These are phyloP conservation scores for Solanum tarijense DNA, from an alignment of 257 asterid genomes.

Conservation along the genomic window DNA sequence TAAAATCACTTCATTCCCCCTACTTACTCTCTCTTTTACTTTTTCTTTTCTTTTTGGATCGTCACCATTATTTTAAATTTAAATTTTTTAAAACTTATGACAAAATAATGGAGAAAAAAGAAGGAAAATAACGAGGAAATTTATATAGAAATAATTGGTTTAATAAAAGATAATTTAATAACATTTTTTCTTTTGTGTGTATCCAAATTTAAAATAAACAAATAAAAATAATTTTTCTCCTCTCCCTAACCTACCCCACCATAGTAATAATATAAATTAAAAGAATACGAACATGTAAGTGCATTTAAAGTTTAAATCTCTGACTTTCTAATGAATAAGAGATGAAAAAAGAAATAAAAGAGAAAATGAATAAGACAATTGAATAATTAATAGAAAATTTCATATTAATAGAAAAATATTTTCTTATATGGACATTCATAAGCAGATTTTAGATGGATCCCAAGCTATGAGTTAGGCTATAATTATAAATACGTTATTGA, in stretches of 20 bases:
- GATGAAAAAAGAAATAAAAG: background rate
- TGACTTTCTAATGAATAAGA: background rate
- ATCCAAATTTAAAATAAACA: background rate
- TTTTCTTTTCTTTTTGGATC: too few species aligned
- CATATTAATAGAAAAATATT: too few species aligned
- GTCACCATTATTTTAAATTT: too few species aligned
- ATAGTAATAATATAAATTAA: background rate
- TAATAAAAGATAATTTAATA: too few species aligned
- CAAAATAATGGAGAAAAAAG: too few species aligned
- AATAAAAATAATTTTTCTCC: background rate
- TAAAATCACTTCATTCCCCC: too few species aligned
- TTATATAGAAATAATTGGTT: too few species aligned
- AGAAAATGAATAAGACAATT: background rate
- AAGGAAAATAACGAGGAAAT: too few species aligned
- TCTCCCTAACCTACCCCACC: background rate
- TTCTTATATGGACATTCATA: background rate
- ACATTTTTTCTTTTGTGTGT: background rate
- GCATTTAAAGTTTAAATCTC: background rate
- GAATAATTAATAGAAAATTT: too few species aligned
- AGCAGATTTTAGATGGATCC: too few species aligned
- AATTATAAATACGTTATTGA: background rate
- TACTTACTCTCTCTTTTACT: too few species aligned
- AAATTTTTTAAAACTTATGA: too few species aligned
- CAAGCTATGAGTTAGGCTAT: background rate
- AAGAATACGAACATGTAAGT: background rate